Evolutionary conservation across 2,329 filamentous ascomycete genomes (phyloP).

Genomic region (Fonsecaea pugnacius): DNA sequence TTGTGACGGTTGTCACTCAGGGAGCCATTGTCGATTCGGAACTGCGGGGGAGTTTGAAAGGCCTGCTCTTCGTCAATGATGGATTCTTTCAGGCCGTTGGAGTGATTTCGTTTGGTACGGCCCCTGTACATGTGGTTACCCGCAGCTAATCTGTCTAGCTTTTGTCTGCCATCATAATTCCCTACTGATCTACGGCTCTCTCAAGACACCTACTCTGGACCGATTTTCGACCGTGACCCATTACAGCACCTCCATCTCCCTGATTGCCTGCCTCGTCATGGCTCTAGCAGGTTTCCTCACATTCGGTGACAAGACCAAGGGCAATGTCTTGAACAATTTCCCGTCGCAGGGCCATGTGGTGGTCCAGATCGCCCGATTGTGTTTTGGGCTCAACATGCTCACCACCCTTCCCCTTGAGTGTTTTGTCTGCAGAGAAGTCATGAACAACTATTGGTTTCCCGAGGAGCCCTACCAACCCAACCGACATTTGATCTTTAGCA

Average conservation of each 20-base stretch:
- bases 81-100: conserved; percentile 96
- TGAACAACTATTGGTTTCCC: conserved; percentile 81
- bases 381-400: conserved; percentile 98
- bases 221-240: conserved; percentile 93
- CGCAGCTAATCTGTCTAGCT: conserved; percentile 46
- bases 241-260: conserved; percentile 86
- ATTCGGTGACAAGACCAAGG: conserved; percentile 87
- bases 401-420: conserved; percentile 95
- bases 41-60: conserved; percentile 71
- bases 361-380: conserved; percentile 92
- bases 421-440: conserved; percentile 96
- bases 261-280: conserved; percentile 88
- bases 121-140: conserved; percentile 4
- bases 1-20: conserved; percentile 85
- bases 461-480: conserved; percentile 77
- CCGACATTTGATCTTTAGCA: conserved; percentile 85
- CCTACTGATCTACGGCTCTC: conserved; percentile 93
- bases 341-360: conserved; percentile 78
- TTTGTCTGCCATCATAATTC: conserved; percentile 91
- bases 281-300: conserved; percentile 87
- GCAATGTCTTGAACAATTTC: conserved; percentile 98
- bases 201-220: conserved; percentile 92
- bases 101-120: conserved; percentile 91
- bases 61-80: conserved; percentile 75
- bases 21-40: conserved; percentile 74